Conservation (phyloP, 108 stramenopile genomes). For the Nitzschia sp. region DNA sequence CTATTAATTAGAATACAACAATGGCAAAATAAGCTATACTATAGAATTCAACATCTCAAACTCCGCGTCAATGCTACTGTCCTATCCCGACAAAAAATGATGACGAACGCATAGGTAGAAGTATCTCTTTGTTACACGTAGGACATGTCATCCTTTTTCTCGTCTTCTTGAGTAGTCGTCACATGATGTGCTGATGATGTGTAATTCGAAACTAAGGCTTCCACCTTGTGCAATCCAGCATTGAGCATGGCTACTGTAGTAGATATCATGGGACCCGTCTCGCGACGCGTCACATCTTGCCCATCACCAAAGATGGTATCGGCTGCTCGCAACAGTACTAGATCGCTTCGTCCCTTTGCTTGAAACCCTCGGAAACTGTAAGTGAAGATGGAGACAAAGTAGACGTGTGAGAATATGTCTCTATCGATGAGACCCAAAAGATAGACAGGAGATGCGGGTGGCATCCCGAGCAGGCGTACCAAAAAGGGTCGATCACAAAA, state of each 20-base stretch:
- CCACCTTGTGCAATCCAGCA: conserved; percentile 29
- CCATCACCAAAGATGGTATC: conserved; percentile 9
- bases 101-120: too few relatives aligned
- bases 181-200: too few relatives aligned
- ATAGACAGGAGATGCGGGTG: not conserved
- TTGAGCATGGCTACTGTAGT: conserved; percentile 20
- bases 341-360: conserved; percentile 16
- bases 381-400: not conserved
- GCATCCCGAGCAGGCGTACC: conserved; percentile 9
- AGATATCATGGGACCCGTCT: conserved; percentile 11
- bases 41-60: too few relatives aligned
- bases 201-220: conserved; percentile 21
- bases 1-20: not conserved
- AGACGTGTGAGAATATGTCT: too few relatives aligned
- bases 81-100: too few relatives aligned
- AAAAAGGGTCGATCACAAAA: conserved; percentile 32
- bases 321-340: conserved; percentile 31
- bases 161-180: too few relatives aligned
- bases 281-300: conserved; percentile 2
- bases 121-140: too few relatives aligned
- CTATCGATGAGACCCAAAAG: not conserved
- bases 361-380: conserved; percentile 28
- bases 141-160: too few relatives aligned
- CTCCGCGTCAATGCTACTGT: not conserved
- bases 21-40: not conserved